Base-by-base conservation (phyloP, 2,329 filamentous ascomycete species). In the Trichoderma aggressivum region DNA sequence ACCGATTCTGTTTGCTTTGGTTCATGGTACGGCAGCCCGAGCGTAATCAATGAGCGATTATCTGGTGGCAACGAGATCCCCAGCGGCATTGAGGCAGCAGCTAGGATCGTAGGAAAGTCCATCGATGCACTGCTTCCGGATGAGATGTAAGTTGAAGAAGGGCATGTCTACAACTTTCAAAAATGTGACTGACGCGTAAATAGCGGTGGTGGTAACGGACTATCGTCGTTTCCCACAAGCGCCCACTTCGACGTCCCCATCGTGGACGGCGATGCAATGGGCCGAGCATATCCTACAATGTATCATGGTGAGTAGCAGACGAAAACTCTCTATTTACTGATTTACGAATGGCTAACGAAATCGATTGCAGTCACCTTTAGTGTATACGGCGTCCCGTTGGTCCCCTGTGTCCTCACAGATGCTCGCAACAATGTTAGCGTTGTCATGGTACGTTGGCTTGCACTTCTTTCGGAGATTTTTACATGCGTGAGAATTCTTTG, bases 11-110 rank as follows among this genome's bases (percentile, higher is more conserved):
- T 83, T 5, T 82, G 82, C 55, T 82, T 84, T 50, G 83, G 83
- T 0, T 82, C 82, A 0, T 84, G 83, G 78, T 85, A 84, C 56
- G 84, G 83, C 3, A 82, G 81, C 39, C 82, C 82, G 0, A 82
- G 80, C 24, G 81, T 83, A 11, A 80, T 81, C 53, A 81, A 80
- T 39, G 81, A 83, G 74, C 77, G 79, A 0, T 76, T 83, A 1
- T 77, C 78, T 0, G 76, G 76, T 1, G 82, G 82, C 5, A 79
- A 74, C 18, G 82, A 82, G 72, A 82, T 82, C 26, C 75, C 78
- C 24, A 75, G 74, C 3, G 82, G 80, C 1, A 81, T 82, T 58
- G 78, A 82, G 53, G 79, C 79, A 3, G 72, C 81, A 2, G 79
- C 77, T 14, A 80, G 77, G 56, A 76, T 81, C 11, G 63, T 79